Conservation (phyloP, 352 stramenopile species). For the Phytophthora tentaculata region DNA sequence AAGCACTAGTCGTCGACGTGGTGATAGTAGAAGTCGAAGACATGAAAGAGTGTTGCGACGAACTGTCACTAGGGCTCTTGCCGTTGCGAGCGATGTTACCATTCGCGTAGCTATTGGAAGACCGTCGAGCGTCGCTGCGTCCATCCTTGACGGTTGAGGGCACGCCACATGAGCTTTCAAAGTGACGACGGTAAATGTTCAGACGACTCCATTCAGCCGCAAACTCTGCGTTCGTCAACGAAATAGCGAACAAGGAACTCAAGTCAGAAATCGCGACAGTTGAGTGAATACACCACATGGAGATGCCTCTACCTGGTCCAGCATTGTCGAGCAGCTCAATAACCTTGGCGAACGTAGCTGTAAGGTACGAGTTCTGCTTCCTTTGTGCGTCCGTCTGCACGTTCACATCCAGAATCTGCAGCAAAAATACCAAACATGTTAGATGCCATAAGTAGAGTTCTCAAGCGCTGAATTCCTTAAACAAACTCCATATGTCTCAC, state of each 20-base stretch:
- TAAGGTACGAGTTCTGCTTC: conserved; percentile 76
- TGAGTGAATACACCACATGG: not conserved
- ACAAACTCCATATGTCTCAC: no score
- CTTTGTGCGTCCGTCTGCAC: conserved; percentile 68
- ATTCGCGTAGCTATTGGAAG: conserved; percentile 18
- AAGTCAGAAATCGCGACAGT: conserved; percentile 6
- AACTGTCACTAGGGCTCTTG: conserved; percentile 20
- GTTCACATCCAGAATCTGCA: conserved; percentile 73
- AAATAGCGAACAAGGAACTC: not conserved
- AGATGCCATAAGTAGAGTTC: no score
- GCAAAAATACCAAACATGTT: no score
- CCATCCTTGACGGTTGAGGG: conserved; percentile 55
- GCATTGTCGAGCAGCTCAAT: conserved; percentile 71
- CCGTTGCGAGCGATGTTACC: conserved; percentile 17
- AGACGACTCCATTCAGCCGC: conserved; percentile 75
- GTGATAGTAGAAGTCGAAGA: conserved; percentile 24
- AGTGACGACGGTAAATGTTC: conserved; percentile 81
- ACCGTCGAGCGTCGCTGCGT: conserved; percentile 26
- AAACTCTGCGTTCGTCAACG: conserved; percentile 46
- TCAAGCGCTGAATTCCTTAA: no score
- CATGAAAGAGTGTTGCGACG: conserved; percentile 29
- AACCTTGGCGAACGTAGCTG: conserved; percentile 61
- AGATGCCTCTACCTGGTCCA: conserved; percentile 46
- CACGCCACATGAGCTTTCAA: conserved; percentile 78
- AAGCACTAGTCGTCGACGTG: conserved; percentile 20